Evolutionary conservation across 164 flowering plant species (phyloP), one percentile per base, ranked within the genome.

Genomic region (Magnolia changhungtana): DNA sequence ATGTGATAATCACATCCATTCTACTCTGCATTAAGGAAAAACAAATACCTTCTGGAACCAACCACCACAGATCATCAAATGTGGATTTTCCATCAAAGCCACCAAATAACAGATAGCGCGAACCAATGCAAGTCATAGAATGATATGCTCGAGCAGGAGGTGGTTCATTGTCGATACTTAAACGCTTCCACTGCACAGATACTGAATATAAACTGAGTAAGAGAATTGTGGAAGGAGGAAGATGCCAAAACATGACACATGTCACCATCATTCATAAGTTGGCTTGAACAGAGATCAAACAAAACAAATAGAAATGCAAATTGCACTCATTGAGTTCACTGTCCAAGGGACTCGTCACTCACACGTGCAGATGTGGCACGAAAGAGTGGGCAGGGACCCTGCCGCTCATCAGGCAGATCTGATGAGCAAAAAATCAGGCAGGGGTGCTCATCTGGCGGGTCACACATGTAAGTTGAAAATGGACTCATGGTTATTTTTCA

Each of bases 141-240:
- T 96, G 99, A 83, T 96, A 96, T 52, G 99, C 99, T 77, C 99
- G 88, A 86, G 92, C 92, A 69, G 96, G 85, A 82, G 99, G 99
- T 20, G 91, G 85, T 79, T 90, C 98, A 84, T 87, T 90, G 80
- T 80, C 86, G 31, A 88, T 89, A 50, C 91, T 81, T 79, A 94
- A 81, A 65, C 94, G 98, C 85, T 88, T 94, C 99, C 99, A 96
- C 84, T 94, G 98, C 67, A 89, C 98, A 76, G 97, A 89, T 50
- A 91, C 99, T 96, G 78, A 74, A 67, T 16, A 50, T 59, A 52
- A 79, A 51, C 7, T 37, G 7, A 79, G 72, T 29, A 74, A 23
- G 50, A 74, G 11, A 9, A 65, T 49, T 20, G 45, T 27, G 49
- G 50, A 5, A 69, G 16, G 18, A 29, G 6, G 51, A 69, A 9